Evolutionary conservation across 257 asterid genomes (phyloP).

Genomic region (Solanum arcanum): DNA sequence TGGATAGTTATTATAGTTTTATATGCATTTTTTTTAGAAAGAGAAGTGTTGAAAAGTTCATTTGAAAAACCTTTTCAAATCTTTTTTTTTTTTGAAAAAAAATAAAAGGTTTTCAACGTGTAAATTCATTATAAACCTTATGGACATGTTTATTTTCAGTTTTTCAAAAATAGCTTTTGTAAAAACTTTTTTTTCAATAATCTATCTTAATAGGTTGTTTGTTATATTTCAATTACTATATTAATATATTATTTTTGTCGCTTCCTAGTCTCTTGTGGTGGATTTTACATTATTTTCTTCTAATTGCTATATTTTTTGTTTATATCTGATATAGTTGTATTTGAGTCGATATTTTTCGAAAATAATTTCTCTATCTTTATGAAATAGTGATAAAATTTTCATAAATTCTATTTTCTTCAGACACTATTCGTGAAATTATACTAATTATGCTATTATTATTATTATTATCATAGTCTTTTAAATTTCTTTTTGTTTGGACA

Average conservation of each 20-base stretch:
- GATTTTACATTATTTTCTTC: too few species aligned
- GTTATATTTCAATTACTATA: background rate
- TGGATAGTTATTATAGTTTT: background rate
- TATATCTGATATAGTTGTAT: too few species aligned
- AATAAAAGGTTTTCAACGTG: background rate
- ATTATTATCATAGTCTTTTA: background rate
- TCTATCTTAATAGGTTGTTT: too few species aligned
- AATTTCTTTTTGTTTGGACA: background rate
- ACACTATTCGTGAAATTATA: background rate
- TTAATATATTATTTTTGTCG: too few species aligned
- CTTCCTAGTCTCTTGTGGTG: background rate
- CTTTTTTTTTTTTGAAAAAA: background rate
- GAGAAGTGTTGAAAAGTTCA: background rate
- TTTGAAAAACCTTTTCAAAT: background rate
- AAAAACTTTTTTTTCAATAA: background rate
- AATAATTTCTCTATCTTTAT: too few species aligned
- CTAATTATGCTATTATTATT: too few species aligned
- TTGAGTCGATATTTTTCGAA: too few species aligned
- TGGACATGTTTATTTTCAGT: background rate
- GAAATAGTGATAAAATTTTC: accelerated
- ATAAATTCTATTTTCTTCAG: background rate
- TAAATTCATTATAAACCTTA: background rate
- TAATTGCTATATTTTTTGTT: background rate
- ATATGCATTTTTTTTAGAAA: background rate
- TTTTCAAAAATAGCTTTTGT: background rate